Conservation (phyloP, 441 rosid genomes). For the Erysimum cheiri region DNA sequence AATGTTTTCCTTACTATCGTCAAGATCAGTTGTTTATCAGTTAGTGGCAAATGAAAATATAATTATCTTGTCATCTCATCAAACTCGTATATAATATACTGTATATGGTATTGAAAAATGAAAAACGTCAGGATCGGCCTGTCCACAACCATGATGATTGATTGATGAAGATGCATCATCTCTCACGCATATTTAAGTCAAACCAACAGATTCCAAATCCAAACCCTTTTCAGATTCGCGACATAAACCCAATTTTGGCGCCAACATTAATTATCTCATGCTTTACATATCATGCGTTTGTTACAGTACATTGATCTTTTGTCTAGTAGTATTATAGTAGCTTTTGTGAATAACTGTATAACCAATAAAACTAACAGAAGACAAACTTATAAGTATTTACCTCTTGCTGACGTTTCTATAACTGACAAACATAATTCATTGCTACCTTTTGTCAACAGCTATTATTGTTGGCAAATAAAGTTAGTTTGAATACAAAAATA, state of each 20-base stretch:
- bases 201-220: slow-evolving; percentile 42
- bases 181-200: slow-evolving; percentile 34
- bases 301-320: neutral
- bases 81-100: neutral
- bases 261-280: neutral
- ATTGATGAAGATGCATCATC: slow-evolving; percentile 38
- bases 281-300: slow-evolving; percentile 13
- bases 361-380: neutral
- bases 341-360: neutral
- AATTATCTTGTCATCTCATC: neutral
- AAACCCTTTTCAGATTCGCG: slow-evolving; percentile 44
- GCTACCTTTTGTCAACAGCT: slow-evolving; percentile 22
- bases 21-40: neutral
- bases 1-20: neutral
- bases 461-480: neutral
- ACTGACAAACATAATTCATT: neutral
- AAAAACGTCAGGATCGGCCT: slow-evolving; percentile 29
- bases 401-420: slow-evolving; percentile 7
- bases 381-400: neutral
- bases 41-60: neutral
- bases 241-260: slow-evolving; percentile 28
- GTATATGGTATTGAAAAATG: neutral
- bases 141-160: slow-evolving; percentile 36
- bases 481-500: neutral
- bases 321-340: neutral